Conservation (phyloP, 257 asterid species). For the Eustoma russellianum region DNA sequence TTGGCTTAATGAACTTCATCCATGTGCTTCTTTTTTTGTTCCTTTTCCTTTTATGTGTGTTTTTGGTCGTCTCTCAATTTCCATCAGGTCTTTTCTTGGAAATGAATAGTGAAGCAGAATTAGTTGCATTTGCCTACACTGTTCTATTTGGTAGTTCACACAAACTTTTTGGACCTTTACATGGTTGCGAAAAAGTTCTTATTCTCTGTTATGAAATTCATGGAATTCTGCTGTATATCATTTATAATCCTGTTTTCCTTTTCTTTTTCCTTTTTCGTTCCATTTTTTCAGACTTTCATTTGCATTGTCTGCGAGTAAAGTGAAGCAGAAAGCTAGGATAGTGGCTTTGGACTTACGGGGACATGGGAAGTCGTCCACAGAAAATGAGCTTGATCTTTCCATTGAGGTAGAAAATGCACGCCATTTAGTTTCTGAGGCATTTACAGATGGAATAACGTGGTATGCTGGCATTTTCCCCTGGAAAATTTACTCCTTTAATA, state of each 20-base stretch:
- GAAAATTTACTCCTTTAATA: conserved; percentile 15
- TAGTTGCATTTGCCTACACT: neutral
- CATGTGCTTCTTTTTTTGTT: too few relatives aligned
- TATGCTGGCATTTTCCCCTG: too few relatives aligned
- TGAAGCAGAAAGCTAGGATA: conserved; percentile 68
- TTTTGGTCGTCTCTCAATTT: too few relatives aligned
- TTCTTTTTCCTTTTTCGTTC: neutral
- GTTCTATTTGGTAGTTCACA: neutral
- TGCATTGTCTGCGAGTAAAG: conserved; percentile 61
- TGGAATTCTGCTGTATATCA: neutral
- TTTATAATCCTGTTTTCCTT: neutral
- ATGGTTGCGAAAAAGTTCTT: too few relatives aligned
- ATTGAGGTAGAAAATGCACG: conserved; percentile 6
- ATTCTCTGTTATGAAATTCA: neutral
- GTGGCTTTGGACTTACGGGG: conserved; percentile 94
- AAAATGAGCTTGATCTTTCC: conserved; percentile 77
- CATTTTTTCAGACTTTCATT: conserved; percentile 56
- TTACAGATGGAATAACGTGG: too few relatives aligned
- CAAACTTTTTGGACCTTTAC: neutral
- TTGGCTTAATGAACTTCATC: too few relatives aligned
- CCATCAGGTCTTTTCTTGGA: too few relatives aligned
- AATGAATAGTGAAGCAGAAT: too few relatives aligned
- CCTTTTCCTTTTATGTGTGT: too few relatives aligned
- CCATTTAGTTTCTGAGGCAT: too few relatives aligned
- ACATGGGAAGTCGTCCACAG: conserved; percentile 85